These are phyloP conservation scores for Cytospora piceicola DNA, from an alignment of 2,329 filamentous ascomycete genomes.

Conservation along the genomic window DNA sequence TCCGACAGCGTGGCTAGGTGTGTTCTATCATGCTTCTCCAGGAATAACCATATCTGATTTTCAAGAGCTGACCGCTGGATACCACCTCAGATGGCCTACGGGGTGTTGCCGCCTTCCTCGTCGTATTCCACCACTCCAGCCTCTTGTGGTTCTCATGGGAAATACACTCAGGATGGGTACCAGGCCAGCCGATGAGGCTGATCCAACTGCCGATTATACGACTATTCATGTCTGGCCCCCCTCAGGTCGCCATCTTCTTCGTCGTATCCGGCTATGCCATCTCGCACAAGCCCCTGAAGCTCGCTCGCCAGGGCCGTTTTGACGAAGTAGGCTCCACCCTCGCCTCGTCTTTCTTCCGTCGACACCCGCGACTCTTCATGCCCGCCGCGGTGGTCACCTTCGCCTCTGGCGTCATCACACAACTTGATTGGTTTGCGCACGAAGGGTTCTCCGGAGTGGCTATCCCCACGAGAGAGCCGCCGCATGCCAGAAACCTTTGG, in stretches of 20 bases:
- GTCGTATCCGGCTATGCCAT: slow-evolving; percentile 48
- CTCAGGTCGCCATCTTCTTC: slow-evolving; percentile 43
- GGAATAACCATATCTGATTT: neutral
- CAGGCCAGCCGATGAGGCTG: slow-evolving; percentile 23
- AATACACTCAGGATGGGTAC: slow-evolving; percentile 27
- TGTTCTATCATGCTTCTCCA: neutral
- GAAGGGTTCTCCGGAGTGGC: slow-evolving; percentile 34
- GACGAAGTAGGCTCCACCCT: slow-evolving; percentile 34
- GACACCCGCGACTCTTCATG: slow-evolving; percentile 37
- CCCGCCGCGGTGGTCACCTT: slow-evolving; percentile 34
- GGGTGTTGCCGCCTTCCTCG: slow-evolving; percentile 33
- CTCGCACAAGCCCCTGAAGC: slow-evolving; percentile 42
- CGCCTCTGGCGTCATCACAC: slow-evolving; percentile 22
- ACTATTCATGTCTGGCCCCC: slow-evolving; percentile 36
- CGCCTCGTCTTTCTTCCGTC: slow-evolving; percentile 37
- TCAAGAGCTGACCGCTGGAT: neutral
- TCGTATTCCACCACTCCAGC: slow-evolving; percentile 33
- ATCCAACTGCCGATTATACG: slow-evolving; percentile 40
- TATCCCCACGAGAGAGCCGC: slow-evolving; percentile 29
- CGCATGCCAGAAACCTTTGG: slow-evolving; percentile 29
- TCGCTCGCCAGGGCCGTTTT: slow-evolving; percentile 33
- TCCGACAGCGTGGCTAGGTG: slow-evolving; percentile 31
- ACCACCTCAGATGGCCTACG: slow-evolving; percentile 33
- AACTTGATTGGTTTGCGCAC: slow-evolving; percentile 31
- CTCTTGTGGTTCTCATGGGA: slow-evolving; percentile 28